phyloP scores from a whole-genome alignment of 805 yeast genomes.

The Starmerella etchellsii region DNA sequence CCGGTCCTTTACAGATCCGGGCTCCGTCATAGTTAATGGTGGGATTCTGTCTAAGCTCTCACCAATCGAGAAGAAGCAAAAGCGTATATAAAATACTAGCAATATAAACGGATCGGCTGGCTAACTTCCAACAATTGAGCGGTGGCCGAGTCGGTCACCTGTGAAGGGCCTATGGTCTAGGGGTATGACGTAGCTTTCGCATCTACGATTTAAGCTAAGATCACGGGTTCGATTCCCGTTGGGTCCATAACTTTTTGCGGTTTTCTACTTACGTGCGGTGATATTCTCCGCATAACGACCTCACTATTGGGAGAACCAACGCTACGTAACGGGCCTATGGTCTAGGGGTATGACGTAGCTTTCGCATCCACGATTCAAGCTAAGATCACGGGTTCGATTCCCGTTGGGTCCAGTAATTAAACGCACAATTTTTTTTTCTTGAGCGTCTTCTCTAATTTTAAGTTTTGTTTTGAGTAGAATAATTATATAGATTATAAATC shows the following conservation, averaged over 20 bases:
- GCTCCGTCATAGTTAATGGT: too few relatives aligned
- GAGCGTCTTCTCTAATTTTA: not conserved
- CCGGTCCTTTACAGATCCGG: too few relatives aligned
- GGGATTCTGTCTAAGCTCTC: too few relatives aligned
- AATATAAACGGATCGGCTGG: too few relatives aligned
- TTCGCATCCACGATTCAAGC: slow-evolving; percentile 48
- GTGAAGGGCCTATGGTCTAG: slow-evolving; percentile 55
- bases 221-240: slow-evolving; percentile 33
- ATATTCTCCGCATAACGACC: too few relatives aligned
- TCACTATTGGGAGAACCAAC: not conserved
- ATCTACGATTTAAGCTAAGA: slow-evolving; percentile 30
- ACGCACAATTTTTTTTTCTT: slow-evolving; percentile 1
- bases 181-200: slow-evolving; percentile 99
- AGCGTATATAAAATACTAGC: too few relatives aligned
- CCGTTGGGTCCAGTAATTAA: slow-evolving; percentile 29
- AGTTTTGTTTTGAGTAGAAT: not conserved
- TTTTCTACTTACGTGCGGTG: not conserved
- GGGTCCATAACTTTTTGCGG: slow-evolving; percentile 25
- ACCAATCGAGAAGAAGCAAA: too few relatives aligned
- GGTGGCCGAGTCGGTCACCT: not conserved
- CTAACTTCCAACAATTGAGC: not conserved
- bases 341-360: slow-evolving; percentile 99
- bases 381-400: slow-evolving; percentile 33
- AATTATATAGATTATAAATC: not conserved
- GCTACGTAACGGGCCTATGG: slow-evolving; percentile 35